Evolutionary conservation across 768 basidiomycete species (phyloP).

Genomic region (Dentipellis fragilis): DNA sequence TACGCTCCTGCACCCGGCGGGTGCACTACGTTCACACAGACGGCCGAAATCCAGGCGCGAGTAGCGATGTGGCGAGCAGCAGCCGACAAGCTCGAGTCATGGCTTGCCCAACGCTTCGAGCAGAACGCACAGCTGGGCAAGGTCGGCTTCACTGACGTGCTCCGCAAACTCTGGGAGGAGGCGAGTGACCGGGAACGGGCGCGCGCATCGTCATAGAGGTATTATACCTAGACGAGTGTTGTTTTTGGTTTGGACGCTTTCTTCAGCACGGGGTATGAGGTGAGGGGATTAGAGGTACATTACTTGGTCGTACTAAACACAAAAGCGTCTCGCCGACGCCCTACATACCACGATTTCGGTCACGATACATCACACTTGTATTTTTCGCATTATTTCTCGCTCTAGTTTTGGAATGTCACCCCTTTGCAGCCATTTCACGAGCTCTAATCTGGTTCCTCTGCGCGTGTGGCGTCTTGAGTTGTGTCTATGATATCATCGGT

Average conservation of each 20-base stretch:
- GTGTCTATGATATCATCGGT: too few relatives aligned
- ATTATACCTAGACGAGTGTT: conserved; percentile 6
- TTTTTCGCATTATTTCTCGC: conserved; percentile 4
- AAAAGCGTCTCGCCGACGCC: conserved; percentile 16
- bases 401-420: not conserved
- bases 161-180: conserved; percentile 67
- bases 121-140: conserved; percentile 89
- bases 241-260: conserved; percentile 6
- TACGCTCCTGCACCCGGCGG: conserved; percentile 62
- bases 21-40: conserved; percentile 72
- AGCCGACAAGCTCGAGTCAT: conserved; percentile 75
- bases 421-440: too few relatives aligned
- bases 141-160: conserved; percentile 81
- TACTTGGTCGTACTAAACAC: conserved; percentile 7
- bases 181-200: conserved; percentile 44
- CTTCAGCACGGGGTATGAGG: conserved; percentile 5
- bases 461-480: too few relatives aligned
- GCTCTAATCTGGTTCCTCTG: too few relatives aligned
- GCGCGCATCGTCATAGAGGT: conserved; percentile 17
- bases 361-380: conserved; percentile 19
- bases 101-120: conserved; percentile 82
- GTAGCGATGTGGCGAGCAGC: conserved; percentile 73
- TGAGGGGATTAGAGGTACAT: conserved; percentile 15
- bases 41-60: conserved; percentile 85
- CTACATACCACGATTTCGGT: conserved; percentile 12